A percentile compares a stretch with the other conserved stretches of the same genome.
These are phyloP conservation scores for Kodamaea laetipori DNA, from an alignment of 805 yeast species.

Conservation along the genomic window DNA sequence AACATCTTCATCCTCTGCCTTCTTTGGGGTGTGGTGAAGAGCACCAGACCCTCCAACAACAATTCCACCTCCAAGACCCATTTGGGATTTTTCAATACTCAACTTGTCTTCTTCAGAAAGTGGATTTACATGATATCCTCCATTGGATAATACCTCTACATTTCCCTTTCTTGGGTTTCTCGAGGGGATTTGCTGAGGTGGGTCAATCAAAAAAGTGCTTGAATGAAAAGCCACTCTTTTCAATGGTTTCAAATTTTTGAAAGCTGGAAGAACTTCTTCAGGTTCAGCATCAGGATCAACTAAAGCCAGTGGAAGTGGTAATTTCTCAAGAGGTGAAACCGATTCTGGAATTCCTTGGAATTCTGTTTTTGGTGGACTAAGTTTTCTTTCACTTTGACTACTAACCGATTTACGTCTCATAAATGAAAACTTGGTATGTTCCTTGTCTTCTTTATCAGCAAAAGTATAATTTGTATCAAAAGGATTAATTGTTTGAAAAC, in stretches of 20 bases:
- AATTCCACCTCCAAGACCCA: conserved; percentile 59
- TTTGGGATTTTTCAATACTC: conserved; percentile 41
- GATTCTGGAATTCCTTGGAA: conserved; percentile 1
- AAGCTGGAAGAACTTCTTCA: conserved; percentile 24
- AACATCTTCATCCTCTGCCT: conserved; percentile 1
- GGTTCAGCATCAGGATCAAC: conserved; percentile 8
- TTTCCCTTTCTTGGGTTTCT: conserved; percentile 80
- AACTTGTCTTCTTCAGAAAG: conserved; percentile 54
- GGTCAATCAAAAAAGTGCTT: conserved; percentile 50
- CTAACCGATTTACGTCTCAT: conserved; percentile 28
- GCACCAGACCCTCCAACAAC: conserved; percentile 82
- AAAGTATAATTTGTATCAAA: conserved; percentile 5
- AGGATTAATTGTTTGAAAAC: conserved; percentile 9
- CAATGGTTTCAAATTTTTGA: conserved; percentile 35
- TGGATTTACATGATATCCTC: conserved; percentile 55
- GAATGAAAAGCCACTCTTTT: conserved; percentile 47
- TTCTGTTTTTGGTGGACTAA: conserved; percentile 4
- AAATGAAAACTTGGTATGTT: conserved; percentile 27
- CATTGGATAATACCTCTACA: conserved; percentile 57
- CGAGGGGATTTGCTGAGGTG: conserved; percentile 94
- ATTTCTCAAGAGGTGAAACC: conserved; percentile 6
- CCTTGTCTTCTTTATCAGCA: conserved; percentile 2
- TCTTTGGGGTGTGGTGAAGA: conserved; percentile 24
- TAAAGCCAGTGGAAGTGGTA: conserved; percentile 8
- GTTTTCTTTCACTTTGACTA: conserved; percentile 3